phyloP scores from a whole-genome alignment of 1,139 yeast genomes.

The Magnusiomyces sp. region DNA sequence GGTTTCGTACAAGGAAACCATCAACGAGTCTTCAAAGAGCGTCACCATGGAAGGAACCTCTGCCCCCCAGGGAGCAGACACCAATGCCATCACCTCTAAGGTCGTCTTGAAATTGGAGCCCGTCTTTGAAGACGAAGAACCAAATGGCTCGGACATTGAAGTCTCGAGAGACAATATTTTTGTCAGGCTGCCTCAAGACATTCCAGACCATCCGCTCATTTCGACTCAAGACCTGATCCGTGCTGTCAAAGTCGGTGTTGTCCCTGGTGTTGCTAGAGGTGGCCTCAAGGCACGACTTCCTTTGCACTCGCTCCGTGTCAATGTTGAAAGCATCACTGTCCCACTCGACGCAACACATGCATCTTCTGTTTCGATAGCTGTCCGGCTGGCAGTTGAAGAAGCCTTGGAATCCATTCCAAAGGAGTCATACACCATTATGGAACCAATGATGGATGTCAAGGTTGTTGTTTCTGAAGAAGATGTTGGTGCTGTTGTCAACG shows the following conservation, averaged over 20 bases:
- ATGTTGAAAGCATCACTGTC: slow-evolving; percentile 43
- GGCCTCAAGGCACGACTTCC: slow-evolving; percentile 61
- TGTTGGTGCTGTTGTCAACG: slow-evolving; percentile 79
- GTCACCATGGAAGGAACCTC: slow-evolving; percentile 21
- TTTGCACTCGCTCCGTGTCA: slow-evolving; percentile 51
- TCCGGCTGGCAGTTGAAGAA: slow-evolving; percentile 39
- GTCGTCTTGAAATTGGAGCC: slow-evolving; percentile 45
- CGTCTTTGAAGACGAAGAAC: slow-evolving; percentile 39
- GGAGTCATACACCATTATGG: slow-evolving; percentile 48
- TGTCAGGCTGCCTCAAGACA: slow-evolving; percentile 30
- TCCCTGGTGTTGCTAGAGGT: slow-evolving; percentile 70
- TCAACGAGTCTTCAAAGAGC: slow-evolving; percentile 23
- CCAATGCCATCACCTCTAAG: slow-evolving; percentile 17
- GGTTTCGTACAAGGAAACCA: slow-evolving; percentile 84
- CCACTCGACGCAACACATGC: slow-evolving; percentile 45
- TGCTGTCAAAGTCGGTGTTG: slow-evolving; percentile 35
- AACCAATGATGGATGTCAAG: slow-evolving; percentile 79
- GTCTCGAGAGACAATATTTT: slow-evolving; percentile 33
- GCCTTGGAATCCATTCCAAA: slow-evolving; percentile 30
- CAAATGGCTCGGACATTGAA: slow-evolving; percentile 22
- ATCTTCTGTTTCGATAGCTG: slow-evolving; percentile 37
- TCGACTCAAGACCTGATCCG: slow-evolving; percentile 22
- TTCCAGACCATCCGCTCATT: slow-evolving; percentile 25
- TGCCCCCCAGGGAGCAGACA: slow-evolving; percentile 6
- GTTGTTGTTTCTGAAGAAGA: slow-evolving; percentile 63